Base-by-base conservation (phyloP, 139 green algal species). In the Desmodesmus armatus region DNA sequence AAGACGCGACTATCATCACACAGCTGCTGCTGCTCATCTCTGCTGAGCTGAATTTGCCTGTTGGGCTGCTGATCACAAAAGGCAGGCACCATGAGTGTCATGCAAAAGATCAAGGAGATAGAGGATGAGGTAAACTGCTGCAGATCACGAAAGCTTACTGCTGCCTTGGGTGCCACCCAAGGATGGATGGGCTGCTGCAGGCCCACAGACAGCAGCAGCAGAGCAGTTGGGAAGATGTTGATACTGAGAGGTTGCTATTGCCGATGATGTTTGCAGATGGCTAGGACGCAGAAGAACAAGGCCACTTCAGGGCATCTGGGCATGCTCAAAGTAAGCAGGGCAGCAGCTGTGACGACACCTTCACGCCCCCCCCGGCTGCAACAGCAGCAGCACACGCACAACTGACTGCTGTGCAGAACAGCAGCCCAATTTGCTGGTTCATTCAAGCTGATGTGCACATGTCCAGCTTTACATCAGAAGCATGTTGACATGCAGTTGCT, bases 251-350 rank as follows among this genome's bases (percentile, higher is more conserved):
- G 3, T 27, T n/a, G 17, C 49, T 51, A 23, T 21, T n/a, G n/a
- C n/a, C n/a, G 11, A 41, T 67, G n/a, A 35, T 29, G 80, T 7
- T 0, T 40, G 51, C 87, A 98, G 95, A 99, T 99, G 97, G 96
- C 95, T 1, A 94, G 91, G 82, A 99, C 98, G n/a, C 98, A 99
- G 89, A 99, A 99, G 90, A 99, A 99, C 88, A 99, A 99, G 89
- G 97, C 97, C 35, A 99, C 97, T 17, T 87, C 82, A 11, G 91
- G 87, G 1, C 97, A 99, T 82, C 82, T 99, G 73, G 97, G 97
- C 33, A 91, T 95, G 82, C 91, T 99, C 0, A 99, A 99, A 92
- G 96, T 95, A 62, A 41, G 80, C 33, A 23, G n/a, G n/a, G 44
- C 49, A 66, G 21, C 55, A 27, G 78, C 9, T 31, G 49, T 2